Evolutionary conservation across 805 yeast species (phyloP).

Genomic region (Candida railenensis): DNA sequence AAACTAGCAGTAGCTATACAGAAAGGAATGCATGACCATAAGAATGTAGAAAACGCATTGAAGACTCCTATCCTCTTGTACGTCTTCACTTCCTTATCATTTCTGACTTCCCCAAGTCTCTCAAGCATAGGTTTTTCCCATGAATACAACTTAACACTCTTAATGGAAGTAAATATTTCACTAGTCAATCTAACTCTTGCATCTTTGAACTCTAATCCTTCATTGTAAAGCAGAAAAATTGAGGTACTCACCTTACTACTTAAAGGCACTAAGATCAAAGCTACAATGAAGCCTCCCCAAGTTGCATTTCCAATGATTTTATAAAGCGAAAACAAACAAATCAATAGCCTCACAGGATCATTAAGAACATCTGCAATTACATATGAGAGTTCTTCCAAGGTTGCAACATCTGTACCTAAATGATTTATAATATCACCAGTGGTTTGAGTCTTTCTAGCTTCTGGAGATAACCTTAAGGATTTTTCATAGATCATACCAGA

Average conservation of each 20-base stretch:
- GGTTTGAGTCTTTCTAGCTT: constrained; percentile 27
- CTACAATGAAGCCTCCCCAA: constrained; percentile 33
- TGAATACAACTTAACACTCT: constrained; percentile 39
- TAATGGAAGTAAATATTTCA: constrained; percentile 37
- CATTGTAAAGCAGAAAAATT: constrained; percentile 21
- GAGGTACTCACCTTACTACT: constrained; percentile 25
- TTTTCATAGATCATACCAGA: constrained; percentile 26
- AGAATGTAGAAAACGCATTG: constrained; percentile 29
- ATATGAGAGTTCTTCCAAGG: constrained; percentile 14
- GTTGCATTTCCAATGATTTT: constrained; percentile 34
- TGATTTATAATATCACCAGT: constrained; percentile 36
- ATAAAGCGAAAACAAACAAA: constrained; percentile 31
- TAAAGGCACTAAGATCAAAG: constrained; percentile 32
- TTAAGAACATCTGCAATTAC: constrained; percentile 19
- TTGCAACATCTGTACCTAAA: constrained; percentile 28
- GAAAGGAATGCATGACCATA: constrained; percentile 40
- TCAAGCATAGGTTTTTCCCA: constrained; percentile 43
- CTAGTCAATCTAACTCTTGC: constrained; percentile 35
- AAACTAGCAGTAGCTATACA: constrained; percentile 33
- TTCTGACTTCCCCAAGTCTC: constrained; percentile 31
- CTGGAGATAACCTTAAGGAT: constrained; percentile 29
- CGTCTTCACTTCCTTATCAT: constrained; percentile 31
- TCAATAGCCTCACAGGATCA: constrained; percentile 22
- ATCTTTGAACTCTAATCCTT: constrained; percentile 35
- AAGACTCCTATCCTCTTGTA: constrained; percentile 29